Evolutionary conservation across 495 filamentous ascomycete species (phyloP), one percentile per base, ranked within the genome.

Genomic region (Pyrenula massariospora): DNA sequence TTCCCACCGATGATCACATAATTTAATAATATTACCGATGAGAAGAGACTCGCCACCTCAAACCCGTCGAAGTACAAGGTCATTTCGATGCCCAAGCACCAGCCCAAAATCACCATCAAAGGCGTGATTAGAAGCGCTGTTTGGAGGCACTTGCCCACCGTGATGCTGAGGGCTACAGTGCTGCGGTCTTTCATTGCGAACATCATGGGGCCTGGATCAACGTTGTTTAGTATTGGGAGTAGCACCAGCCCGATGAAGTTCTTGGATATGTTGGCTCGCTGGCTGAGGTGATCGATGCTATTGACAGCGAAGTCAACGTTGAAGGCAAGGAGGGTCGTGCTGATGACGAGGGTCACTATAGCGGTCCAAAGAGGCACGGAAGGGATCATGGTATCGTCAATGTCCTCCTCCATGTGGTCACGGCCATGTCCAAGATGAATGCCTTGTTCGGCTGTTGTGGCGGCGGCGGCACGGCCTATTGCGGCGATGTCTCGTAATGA

Each of bases 271-370:
- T 31, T 12, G 12, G 52, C 54, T 20, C 36, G 31, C 21, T 55
- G 53, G 25, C 36, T 55, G 23, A 58, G 53, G 10, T 49, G 42
- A 19, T 58, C 57, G 12, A 58, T 58, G 31, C 57, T 58, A 15
- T 58, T 48, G 10, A 55, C 52, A 2, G 53, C 53, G 19, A 58
- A 58, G 3, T 36, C 51, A 12, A 52, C 25, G 20, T 31, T 31
- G 21, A 58, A 55, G 20, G 52, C 57, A 11, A 58, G 20, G 12
- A 51, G 47, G 8, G 50, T 22, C 1, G 48, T 50, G 42, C 31
- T 22, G 20, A 58, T 47, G 19, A 55, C 15, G 8, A 42, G 15
- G 5, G 31, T 23, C 10, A 58, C 23, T 12, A 49, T 55, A 10
- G 19, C 19, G n/a, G 25, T 50, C 10, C 50, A 48, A 21, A 47